Evolutionary conservation across 2,329 filamentous ascomycete species (phyloP), one percentile per base, ranked within the genome.

Genomic region (Sphaerulina vaccinii): DNA sequence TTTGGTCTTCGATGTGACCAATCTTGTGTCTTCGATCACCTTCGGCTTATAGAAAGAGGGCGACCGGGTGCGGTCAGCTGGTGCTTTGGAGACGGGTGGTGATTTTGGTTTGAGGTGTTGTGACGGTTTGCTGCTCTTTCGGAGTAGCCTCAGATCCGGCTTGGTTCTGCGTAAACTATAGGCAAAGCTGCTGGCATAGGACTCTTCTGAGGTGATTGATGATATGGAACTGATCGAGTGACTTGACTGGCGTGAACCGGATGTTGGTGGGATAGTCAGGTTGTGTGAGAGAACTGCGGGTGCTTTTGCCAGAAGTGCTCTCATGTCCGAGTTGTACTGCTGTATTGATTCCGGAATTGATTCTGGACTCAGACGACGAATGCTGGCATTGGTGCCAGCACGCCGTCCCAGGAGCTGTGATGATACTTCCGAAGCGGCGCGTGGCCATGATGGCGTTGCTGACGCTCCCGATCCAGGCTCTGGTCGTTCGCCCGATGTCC

Each of bases 321-420:
- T 37, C 37, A 48, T 49, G 23, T 41, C 19, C 37, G 54, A 41
- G 16, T 49, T 52, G 47, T 59, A 60, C 13, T 49, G 35, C 24
- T 10, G 15, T 18, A 49, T 39, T 10, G 24, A 52, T 29, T 55
- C 57, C 2, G 51, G 49, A 19, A 29, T 53, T 15, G 24, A 52
- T 29, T 55, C 57, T 3, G 51, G 49, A 19, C 32, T 53, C 13
- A 44, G 42, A 8, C 21, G 54, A 39, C 63, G 24, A 62, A 60
- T n/a, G 61, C 58, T 37, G 62, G 64, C 63, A 67, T 66, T 50
- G 65, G 65, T 22, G 49, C 57, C 59, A 67, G 37, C 32, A 68
- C 60, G 51, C 53, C 56, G 50, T 65, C 63, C 65, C 61, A 68
- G 15, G 65, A 68, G 56, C 64, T 65, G 65, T 65, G 62, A 40